Conservation (phyloP, 176 grass and related monocot species). For the Ampelocalamus luodianensis region DNA sequence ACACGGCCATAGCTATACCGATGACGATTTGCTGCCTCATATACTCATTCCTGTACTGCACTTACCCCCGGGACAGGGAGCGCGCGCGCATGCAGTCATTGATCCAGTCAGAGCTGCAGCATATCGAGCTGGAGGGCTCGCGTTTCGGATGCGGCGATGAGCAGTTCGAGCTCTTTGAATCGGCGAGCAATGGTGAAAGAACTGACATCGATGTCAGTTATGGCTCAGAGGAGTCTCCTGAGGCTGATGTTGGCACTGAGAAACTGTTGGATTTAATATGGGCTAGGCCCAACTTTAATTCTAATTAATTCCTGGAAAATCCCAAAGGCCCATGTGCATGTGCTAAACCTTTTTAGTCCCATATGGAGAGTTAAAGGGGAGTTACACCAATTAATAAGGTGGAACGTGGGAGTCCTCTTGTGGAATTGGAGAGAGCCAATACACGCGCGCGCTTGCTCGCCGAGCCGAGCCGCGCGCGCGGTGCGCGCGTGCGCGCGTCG, state of each 20-base stretch:
- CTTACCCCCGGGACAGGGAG: slow-evolving; percentile 63
- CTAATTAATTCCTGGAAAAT: no score
- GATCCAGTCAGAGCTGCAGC: not conserved
- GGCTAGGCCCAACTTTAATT: no score
- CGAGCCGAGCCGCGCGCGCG: no score
- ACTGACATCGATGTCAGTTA: not conserved
- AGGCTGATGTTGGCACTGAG: slow-evolving; percentile 43
- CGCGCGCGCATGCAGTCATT: slow-evolving; percentile 35
- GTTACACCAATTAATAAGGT: no score
- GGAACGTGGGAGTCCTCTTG: no score
- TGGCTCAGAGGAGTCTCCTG: slow-evolving; percentile 11
- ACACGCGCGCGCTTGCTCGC: no score
- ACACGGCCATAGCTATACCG: slow-evolving; percentile 55
- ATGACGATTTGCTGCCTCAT: slow-evolving; percentile 54
- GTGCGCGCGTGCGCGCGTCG: no score
- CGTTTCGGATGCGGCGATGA: not conserved
- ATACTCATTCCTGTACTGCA: slow-evolving; percentile 60
- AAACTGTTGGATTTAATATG: no score
- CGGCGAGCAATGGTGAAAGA: slow-evolving; percentile 20
- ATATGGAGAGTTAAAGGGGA: no score
- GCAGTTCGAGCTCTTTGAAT: slow-evolving; percentile 48
- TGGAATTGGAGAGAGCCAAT: no score
- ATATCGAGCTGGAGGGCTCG: slow-evolving; percentile 47
- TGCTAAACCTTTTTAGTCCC: no score
- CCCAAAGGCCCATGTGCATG: no score